A percentile compares a stretch with the other conserved stretches of the same genome.
Evolutionary conservation across 345 rosid species (phyloP).

Genomic region (Brassica rapa): DNA sequence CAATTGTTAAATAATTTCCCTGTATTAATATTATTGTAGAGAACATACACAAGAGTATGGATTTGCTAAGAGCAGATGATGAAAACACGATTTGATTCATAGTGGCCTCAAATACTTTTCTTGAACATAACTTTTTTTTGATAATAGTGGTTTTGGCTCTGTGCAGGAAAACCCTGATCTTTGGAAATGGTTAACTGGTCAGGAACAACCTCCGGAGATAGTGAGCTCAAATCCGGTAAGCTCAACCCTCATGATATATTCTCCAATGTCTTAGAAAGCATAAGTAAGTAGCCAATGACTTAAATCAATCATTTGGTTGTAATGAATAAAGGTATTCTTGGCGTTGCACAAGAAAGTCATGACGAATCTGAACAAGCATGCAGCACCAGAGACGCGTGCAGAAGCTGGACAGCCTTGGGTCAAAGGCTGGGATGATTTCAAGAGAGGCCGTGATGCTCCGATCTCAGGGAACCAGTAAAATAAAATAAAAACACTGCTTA

Average conservation of each 20-base stretch:
- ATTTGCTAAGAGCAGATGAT: not conserved
- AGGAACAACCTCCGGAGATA: slow-evolving; percentile 85
- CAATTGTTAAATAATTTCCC: not conserved
- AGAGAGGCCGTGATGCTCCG: slow-evolving; percentile 44
- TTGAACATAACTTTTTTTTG: not conserved
- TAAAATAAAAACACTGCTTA: not conserved
- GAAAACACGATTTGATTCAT: not conserved
- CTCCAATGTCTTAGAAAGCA: not conserved
- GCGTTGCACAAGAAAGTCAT: slow-evolving; percentile 66
- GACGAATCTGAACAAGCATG: slow-evolving; percentile 43
- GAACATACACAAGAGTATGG: not conserved
- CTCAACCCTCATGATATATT: slow-evolving; percentile 14
- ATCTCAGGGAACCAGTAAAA: slow-evolving; percentile 42
- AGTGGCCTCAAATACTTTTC: not conserved
- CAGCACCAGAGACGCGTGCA: slow-evolving; percentile 46
- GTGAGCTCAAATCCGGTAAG: slow-evolving; percentile 70
- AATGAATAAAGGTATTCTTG: slow-evolving; percentile 59
- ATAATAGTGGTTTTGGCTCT: not conserved
- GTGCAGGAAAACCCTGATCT: slow-evolving; percentile 91
- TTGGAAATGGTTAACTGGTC: slow-evolving; percentile 92
- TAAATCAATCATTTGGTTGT: slow-evolving; percentile 4
- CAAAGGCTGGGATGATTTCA: slow-evolving; percentile 48
- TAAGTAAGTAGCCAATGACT: too few relatives aligned
- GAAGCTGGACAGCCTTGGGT: slow-evolving; percentile 44
- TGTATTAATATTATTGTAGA: not conserved